Evolutionary conservation across 768 basidiomycete species (phyloP).

Genomic region (Gloeopeniophorella convolvens): DNA sequence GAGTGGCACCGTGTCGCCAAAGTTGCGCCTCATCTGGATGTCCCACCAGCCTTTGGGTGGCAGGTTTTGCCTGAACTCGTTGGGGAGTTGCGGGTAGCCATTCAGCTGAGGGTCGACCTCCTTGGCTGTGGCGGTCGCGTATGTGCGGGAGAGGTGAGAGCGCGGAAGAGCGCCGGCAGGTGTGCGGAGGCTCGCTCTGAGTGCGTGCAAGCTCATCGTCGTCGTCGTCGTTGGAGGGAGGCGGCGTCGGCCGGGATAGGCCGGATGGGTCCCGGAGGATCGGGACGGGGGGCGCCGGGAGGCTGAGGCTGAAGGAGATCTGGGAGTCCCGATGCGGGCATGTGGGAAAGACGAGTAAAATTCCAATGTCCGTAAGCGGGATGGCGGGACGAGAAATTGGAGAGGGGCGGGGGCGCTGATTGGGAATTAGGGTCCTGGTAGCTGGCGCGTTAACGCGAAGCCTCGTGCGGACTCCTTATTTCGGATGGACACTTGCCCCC

Average conservation of each 20-base stretch:
- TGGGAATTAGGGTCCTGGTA: not conserved
- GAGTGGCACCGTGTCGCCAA: slow-evolving; percentile 63
- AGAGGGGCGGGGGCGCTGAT: not conserved
- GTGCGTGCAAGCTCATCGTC: slow-evolving; percentile 8
- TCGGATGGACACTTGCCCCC: too few relatives aligned
- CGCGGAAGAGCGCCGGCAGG: not conserved
- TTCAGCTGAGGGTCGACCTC: slow-evolving; percentile 60
- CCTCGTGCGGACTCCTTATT: too few relatives aligned
- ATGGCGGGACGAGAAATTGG: not conserved
- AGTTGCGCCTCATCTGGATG: slow-evolving; percentile 67
- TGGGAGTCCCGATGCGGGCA: not conserved
- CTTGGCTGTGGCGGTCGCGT: slow-evolving; percentile 25
- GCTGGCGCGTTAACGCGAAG: not conserved
- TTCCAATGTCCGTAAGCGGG: too few relatives aligned
- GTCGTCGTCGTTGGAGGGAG: not conserved
- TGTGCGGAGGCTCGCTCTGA: slow-evolving; percentile 14
- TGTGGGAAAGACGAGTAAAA: not conserved
- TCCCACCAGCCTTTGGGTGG: slow-evolving; percentile 72
- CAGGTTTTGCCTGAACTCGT: slow-evolving; percentile 57
- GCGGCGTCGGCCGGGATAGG: not conserved
- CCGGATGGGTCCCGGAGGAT: not conserved
- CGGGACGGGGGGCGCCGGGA: not conserved
- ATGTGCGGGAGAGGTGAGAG: slow-evolving; percentile 12
- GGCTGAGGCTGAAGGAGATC: not conserved
- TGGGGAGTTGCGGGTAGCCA: slow-evolving; percentile 69